Evolutionary conservation across 176 grass and related monocot genomes (phyloP), one percentile per base, ranked within the genome.

Genomic region (Carex scoparia): DNA sequence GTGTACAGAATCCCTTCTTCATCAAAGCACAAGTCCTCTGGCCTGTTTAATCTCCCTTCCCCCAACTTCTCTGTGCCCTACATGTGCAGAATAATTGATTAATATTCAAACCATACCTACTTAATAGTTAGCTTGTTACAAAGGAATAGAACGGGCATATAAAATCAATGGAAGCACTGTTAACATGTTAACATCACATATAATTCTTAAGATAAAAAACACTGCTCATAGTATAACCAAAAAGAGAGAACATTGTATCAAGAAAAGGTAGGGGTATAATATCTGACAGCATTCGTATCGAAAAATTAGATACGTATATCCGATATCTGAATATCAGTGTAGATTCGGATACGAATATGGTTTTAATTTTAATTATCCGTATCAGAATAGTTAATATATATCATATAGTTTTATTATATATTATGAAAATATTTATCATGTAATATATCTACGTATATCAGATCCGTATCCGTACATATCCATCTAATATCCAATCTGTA

Each of bases 1-100:
- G 94, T 94, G 84, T 91, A 92, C 69, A 91, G 1, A 48, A 46
- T 80, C n/a, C 92, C 89, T 23, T 89, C 86, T 64, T 82, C 87
- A 88, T 94, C 94, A 71, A 93, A 68, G 72, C 83, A 84, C 72
- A 97, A 89, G 72, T 91, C 94, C 68, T 97, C 94, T 61, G 94
- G 92, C 15, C 74, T 67, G 37, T 49, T 59, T 86, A 94, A 3
- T 60, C 0, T 18, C 10, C 92, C 92, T 81, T 94, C 87, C 60
- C 92, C 92, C 0, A 97, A 77, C 89, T 89, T 97, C 71, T 97
- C 94, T 80, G 87, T 71, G 44, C 48, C 51, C 94, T 94, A 82
- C 51, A 57, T 23, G 9, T 58, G n/a, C 10, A 19, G 10, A 19
- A 78, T 49, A 57, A 12, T 78, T 56, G 51, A 78, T 35, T 33